These are phyloP conservation scores for Schwanniomyces yamadae DNA, from an alignment of 805 yeast genomes.

Conservation along the genomic window DNA sequence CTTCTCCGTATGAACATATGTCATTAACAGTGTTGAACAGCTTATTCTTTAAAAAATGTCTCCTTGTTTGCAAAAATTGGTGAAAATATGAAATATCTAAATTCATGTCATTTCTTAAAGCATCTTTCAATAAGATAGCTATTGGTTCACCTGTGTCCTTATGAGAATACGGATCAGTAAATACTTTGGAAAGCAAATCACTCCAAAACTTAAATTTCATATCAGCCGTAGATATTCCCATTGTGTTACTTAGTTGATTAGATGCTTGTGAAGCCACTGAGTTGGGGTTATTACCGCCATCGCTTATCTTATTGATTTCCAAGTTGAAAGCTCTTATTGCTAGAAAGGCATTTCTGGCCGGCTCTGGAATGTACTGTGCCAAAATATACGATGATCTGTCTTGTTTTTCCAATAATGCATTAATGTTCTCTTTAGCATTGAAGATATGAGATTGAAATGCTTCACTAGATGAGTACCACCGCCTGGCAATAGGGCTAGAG, in stretches of 20 bases:
- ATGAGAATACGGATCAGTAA: conserved; percentile 31
- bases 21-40: conserved; percentile 51
- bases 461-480: conserved; percentile 4
- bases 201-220: conserved; percentile 76
- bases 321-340: conserved; percentile 67
- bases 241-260: conserved; percentile 22
- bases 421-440: conserved; percentile 43
- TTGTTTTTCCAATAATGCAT: conserved; percentile 40
- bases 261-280: conserved; percentile 32
- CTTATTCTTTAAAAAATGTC: conserved; percentile 48
- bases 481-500: too few relatives aligned
- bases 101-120: conserved; percentile 47
- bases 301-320: conserved; percentile 54
- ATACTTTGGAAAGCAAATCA: conserved; percentile 52
- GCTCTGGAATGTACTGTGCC: conserved; percentile 67
- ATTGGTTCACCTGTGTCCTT: conserved; percentile 60
- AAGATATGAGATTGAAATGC: conserved; percentile 10
- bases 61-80: conserved; percentile 59
- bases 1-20: conserved; percentile 78
- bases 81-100: conserved; percentile 56
- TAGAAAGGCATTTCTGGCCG: conserved; percentile 58
- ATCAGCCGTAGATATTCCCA: conserved; percentile 43
- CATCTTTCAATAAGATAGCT: conserved; percentile 54
- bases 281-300: conserved; percentile 22
- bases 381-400: conserved; percentile 67